A percentile compares a stretch with the other conserved stretches of the same genome.
Evolutionary conservation across 495 filamentous ascomycete species (phyloP).

Genomic region (Tricharina praecox): DNA sequence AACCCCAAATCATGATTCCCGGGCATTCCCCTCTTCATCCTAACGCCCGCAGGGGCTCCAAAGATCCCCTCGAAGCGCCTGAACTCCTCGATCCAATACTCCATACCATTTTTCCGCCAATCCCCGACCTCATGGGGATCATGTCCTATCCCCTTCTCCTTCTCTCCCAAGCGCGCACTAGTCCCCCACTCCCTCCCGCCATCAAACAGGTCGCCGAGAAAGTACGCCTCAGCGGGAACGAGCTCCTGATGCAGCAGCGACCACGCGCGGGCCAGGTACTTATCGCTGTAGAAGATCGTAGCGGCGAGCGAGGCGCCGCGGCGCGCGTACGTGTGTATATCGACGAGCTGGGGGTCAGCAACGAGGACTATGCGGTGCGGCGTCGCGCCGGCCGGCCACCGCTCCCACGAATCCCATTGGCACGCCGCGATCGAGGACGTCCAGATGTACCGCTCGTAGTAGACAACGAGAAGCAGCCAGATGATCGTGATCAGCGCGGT

Average conservation of each 20-base stretch:
- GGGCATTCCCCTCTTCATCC: slow-evolving; percentile 64
- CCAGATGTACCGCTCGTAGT: slow-evolving; percentile 6
- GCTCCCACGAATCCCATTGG: slow-evolving; percentile 9
- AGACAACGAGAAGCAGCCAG: slow-evolving; percentile 7
- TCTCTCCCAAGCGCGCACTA: slow-evolving; percentile 39
- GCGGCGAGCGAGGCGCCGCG: slow-evolving; percentile 76
- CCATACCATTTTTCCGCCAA: slow-evolving; percentile 58
- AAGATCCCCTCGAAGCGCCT: slow-evolving; percentile 65
- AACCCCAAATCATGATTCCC: slow-evolving; percentile 98
- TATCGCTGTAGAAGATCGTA: slow-evolving; percentile 70
- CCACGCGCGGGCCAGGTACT: slow-evolving; percentile 71
- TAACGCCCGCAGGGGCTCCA: slow-evolving; percentile 46
- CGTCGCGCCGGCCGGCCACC: slow-evolving; percentile 46
- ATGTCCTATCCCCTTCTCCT: slow-evolving; percentile 15
- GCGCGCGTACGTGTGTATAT: slow-evolving; percentile 89
- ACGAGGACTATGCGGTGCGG: slow-evolving; percentile 80
- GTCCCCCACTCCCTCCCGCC: slow-evolving; percentile 96
- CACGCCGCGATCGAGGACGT: slow-evolving; percentile 5
- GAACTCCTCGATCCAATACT: slow-evolving; percentile 73
- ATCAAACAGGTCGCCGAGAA: slow-evolving; percentile 91
- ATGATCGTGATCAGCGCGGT: slow-evolving; percentile 5
- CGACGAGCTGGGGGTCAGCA: slow-evolving; percentile 93
- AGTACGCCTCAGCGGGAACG: slow-evolving; percentile 65
- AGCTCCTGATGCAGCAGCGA: slow-evolving; percentile 49
- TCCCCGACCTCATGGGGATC: slow-evolving; percentile 30